Percentiles rank a stretch among this genome's conserved stretches.
Evolutionary conservation across 2,329 filamentous ascomycete genomes (phyloP).

Genomic region (Alternaria gansuensis): DNA sequence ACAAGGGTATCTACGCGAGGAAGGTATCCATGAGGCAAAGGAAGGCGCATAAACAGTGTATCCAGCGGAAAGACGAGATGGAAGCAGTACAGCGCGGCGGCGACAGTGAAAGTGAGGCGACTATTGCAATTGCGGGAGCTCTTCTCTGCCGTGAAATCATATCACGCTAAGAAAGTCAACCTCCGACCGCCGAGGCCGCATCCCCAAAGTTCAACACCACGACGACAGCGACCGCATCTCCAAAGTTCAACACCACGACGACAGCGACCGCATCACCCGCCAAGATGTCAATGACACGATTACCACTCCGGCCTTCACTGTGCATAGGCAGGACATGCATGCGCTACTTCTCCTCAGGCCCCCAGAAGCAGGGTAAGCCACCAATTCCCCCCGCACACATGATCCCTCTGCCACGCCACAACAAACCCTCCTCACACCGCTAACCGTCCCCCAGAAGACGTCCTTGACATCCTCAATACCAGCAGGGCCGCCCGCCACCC

Average conservation of each 20-base stretch:
- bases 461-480: conserved; percentile 36
- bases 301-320: conserved; percentile 25
- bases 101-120: conserved; percentile 11
- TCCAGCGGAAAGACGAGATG: conserved; percentile 28
- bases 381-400: conserved; percentile 2
- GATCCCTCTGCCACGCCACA: conserved; percentile 4
- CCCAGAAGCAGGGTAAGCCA: conserved; percentile 31
- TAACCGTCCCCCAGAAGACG: conserved; percentile 25
- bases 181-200: conserved; percentile 26
- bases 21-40: conserved; percentile 26
- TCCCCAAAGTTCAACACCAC: conserved; percentile 22
- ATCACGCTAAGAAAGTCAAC: conserved; percentile 28
- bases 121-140: conserved; percentile 7
- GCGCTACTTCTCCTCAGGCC: conserved; percentile 41
- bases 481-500: conserved; percentile 22
- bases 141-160: conserved; percentile 31
- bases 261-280: conserved; percentile 16
- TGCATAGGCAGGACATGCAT: conserved; percentile 22
- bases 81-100: conserved; percentile 22
- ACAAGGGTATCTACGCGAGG: conserved; percentile 7
- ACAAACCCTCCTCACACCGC: not conserved
- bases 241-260: conserved; percentile 19
- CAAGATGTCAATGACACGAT: conserved; percentile 38
- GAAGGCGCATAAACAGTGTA: conserved; percentile 17
- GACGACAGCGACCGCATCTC: conserved; percentile 23